Evolutionary conservation across 2,329 filamentous ascomycete species (phyloP).

Genomic region (Pezicula carpinea): DNA sequence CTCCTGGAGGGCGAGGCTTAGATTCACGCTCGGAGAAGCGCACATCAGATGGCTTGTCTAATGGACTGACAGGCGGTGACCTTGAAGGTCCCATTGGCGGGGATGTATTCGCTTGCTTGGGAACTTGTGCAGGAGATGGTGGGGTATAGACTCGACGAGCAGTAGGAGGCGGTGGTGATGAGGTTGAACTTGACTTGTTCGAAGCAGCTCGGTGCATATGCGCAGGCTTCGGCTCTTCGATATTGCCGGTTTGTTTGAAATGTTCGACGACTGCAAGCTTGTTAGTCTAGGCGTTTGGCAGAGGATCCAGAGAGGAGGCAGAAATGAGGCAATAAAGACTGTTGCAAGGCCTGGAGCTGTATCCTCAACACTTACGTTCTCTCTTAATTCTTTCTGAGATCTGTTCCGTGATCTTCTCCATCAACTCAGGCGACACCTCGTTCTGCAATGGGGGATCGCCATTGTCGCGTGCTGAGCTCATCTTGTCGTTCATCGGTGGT

Average conservation of each 20-base stretch:
- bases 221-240: conserved; percentile 24
- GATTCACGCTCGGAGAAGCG: conserved; percentile 21
- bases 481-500: conserved; percentile 14
- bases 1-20: conserved; percentile 11
- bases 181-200: conserved; percentile 38
- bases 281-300: conserved; percentile 16
- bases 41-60: conserved; percentile 25
- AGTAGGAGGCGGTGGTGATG: conserved; percentile 36
- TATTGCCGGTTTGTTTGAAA: conserved; percentile 28
- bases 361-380: conserved; percentile 40
- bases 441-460: conserved; percentile 19
- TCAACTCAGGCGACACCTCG: conserved; percentile 53
- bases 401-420: conserved; percentile 49
- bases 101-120: conserved; percentile 25
- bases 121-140: conserved; percentile 41
- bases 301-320: conserved; percentile 6
- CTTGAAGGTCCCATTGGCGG: conserved; percentile 19
- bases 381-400: conserved; percentile 47
- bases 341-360: conserved; percentile 12
- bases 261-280: conserved; percentile 26
- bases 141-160: conserved; percentile 45
- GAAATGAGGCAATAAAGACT: conserved; percentile 8
- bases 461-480: conserved; percentile 14
- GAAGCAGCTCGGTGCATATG: conserved; percentile 35
- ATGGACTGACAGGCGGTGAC: conserved; percentile 28